Evolutionary conservation across 2,329 filamentous ascomycete species (phyloP).

Genomic region (Paecilomyces dactylethromorphus): DNA sequence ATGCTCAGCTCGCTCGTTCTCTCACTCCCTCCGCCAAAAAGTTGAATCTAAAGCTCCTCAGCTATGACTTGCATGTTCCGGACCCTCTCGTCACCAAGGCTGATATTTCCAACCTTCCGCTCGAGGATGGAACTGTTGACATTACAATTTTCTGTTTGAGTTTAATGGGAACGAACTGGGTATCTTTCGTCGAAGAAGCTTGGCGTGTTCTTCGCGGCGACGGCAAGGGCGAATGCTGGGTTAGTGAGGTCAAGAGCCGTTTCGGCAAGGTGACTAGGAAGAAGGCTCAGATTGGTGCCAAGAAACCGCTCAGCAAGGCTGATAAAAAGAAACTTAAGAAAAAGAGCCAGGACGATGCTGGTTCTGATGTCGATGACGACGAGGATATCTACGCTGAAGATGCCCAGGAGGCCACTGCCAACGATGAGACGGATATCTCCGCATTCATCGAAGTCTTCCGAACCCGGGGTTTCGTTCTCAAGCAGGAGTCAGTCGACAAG

Average conservation of each 20-base stretch:
- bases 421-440: constrained; percentile 74
- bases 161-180: constrained; percentile 98
- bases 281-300: constrained; percentile 32
- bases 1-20: constrained; percentile 69
- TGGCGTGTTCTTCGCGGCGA: constrained; percentile 87
- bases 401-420: constrained; percentile 48
- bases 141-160: constrained; percentile 92
- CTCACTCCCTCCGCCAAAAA: constrained; percentile 56
- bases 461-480: constrained; percentile 77
- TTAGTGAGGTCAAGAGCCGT: constrained; percentile 92
- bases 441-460: constrained; percentile 79
- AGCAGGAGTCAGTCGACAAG: constrained; percentile 67
- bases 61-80: constrained; percentile 79
- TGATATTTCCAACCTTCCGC: constrained; percentile 78
- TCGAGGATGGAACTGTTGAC: constrained; percentile 69
- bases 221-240: constrained; percentile 78
- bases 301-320: constrained; percentile 33
- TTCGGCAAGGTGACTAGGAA: constrained; percentile 58
- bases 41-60: constrained; percentile 68
- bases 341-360: constrained; percentile 43
- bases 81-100: constrained; percentile 73
- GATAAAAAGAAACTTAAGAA: constrained; percentile 38
- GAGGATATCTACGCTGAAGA: constrained; percentile 49
- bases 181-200: constrained; percentile 92
- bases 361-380: constrained; percentile 37